Evolutionary conservation across 352 stramenopile genomes (phyloP).

Genomic region (Phytophthora crassamura): DNA sequence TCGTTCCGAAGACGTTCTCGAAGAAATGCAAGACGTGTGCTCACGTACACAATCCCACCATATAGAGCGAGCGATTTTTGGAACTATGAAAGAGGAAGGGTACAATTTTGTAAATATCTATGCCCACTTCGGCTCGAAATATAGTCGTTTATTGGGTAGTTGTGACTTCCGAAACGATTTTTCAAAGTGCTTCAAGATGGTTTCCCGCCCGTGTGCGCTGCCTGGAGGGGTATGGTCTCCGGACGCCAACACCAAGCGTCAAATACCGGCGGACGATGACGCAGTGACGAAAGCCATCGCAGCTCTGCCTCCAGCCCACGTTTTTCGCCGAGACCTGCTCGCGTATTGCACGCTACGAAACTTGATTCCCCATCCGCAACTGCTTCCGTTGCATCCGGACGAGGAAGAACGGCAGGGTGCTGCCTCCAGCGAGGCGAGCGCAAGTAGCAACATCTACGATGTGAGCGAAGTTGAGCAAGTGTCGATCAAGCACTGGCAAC

Average conservation of each 20-base stretch:
- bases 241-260: conserved; percentile 50
- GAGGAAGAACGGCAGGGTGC: conserved; percentile 59
- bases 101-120: conserved; percentile 32
- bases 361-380: conserved; percentile 67
- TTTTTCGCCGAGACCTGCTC: conserved; percentile 69
- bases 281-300: conserved; percentile 29
- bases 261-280: conserved; percentile 20
- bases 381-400: conserved; percentile 66
- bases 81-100: neutral
- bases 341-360: conserved; percentile 61
- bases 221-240: conserved; percentile 56
- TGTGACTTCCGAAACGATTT: conserved; percentile 4
- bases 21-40: conserved; percentile 83
- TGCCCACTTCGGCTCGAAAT: neutral
- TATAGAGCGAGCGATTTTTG: conserved; percentile 18
- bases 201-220: neutral
- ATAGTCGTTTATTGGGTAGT: neutral
- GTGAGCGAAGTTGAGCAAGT: conserved; percentile 67
- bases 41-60: conserved; percentile 51
- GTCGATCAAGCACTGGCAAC: conserved; percentile 66
- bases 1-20: conserved; percentile 70
- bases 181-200: conserved; percentile 5
- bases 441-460: conserved; percentile 52
- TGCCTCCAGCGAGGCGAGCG: conserved; percentile 32
- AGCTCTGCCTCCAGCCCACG: conserved; percentile 33